Conservation (phyloP, 164 flowering plant genomes). For the Sedum album region DNA sequence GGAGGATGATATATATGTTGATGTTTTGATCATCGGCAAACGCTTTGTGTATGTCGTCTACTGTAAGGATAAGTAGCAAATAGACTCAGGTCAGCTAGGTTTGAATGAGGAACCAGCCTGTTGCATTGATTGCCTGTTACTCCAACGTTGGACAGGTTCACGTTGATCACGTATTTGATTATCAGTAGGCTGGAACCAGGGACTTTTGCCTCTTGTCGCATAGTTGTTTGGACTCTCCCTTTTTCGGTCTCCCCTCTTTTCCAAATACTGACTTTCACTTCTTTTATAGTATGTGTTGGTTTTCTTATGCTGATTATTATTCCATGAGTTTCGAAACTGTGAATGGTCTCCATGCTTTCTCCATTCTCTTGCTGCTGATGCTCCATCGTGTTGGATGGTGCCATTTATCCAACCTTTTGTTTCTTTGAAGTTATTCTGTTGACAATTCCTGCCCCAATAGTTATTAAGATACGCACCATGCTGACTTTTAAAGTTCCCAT, state of each 20-base stretch:
- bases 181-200: slow-evolving; percentile 29
- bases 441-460: slow-evolving; percentile 16
- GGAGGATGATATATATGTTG: not conserved
- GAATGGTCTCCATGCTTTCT: slow-evolving; percentile 10
- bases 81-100: not conserved
- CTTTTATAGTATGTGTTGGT: slow-evolving; percentile 14
- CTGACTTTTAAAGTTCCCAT: no score
- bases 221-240: slow-evolving; percentile 27
- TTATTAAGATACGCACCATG: slow-evolving; percentile 2
- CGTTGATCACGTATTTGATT: slow-evolving; percentile 14
- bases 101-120: not conserved
- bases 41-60: not conserved
- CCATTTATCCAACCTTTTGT: slow-evolving; percentile 8
- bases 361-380: slow-evolving; percentile 16
- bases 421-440: slow-evolving; percentile 4
- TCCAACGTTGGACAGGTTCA: not conserved
- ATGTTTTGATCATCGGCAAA: not conserved
- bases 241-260: slow-evolving; percentile 22
- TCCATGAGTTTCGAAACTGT: slow-evolving; percentile 19
- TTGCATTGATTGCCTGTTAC: not conserved
- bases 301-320: slow-evolving; percentile 2
- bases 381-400: not conserved
- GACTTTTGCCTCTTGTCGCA: slow-evolving; percentile 24
- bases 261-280: slow-evolving; percentile 14
- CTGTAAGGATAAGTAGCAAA: not conserved